Evolutionary conservation across 2,329 filamentous ascomycete genomes (phyloP).

Genomic region (Sclerotinia nivalis): DNA sequence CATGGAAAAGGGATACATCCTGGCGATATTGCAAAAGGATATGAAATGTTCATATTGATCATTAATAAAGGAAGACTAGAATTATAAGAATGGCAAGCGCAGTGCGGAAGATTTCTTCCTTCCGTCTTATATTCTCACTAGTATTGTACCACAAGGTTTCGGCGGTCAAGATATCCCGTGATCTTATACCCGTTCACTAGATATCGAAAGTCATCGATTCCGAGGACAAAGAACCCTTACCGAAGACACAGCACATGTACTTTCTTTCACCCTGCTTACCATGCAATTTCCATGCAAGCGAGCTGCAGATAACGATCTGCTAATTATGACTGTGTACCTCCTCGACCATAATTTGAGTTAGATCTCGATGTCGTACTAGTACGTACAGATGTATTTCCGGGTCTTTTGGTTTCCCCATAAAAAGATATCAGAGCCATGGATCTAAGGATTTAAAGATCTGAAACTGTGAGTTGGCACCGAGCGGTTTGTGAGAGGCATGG

Average conservation of each 20-base stretch:
- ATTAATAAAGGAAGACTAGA: neutral
- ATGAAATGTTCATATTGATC: neutral
- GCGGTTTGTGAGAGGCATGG: constrained; percentile 10
- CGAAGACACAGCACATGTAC: neutral
- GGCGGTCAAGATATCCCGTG: neutral
- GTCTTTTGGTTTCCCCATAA: neutral
- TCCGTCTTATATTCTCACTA: neutral
- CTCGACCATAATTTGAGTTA: neutral
- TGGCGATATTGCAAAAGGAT: neutral
- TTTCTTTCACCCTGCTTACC: neutral
- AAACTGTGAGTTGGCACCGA: constrained; percentile 8
- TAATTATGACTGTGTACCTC: neutral
- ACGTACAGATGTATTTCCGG: neutral
- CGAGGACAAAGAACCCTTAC: neutral
- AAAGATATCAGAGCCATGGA: neutral
- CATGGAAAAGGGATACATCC: neutral
- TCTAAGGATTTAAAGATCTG: constrained; percentile 10
- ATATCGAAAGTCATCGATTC: neutral
- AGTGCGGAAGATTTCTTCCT: neutral
- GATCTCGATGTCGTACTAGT: neutral
- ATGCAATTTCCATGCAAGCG: constrained; percentile 11
- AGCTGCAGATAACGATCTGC: constrained; percentile 14
- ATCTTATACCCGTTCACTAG: neutral
- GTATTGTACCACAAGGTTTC: neutral
- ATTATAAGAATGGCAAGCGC: neutral